Conservation (phyloP, 129 eudicot species). For the Apium graveolens region DNA sequence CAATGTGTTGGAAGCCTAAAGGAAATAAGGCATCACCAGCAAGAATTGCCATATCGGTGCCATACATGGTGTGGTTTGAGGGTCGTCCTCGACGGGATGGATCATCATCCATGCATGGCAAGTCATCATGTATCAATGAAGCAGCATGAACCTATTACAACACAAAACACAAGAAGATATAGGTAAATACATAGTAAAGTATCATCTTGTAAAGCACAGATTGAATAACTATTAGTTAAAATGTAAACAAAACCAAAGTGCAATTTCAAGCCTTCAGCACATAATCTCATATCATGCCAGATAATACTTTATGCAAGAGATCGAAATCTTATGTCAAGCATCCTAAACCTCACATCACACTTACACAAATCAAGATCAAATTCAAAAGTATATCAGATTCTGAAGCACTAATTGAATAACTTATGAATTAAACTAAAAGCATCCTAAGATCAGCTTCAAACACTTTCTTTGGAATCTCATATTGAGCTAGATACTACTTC, state of each 20-base stretch:
- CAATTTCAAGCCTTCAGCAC: neutral
- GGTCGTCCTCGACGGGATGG: conserved; percentile 88
- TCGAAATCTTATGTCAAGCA: neutral
- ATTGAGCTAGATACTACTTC: neutral
- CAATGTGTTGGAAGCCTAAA: conserved; percentile 89
- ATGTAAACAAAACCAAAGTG: neutral
- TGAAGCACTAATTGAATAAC: neutral
- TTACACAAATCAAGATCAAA: neutral
- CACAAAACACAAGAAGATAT: neutral
- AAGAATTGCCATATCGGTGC: conserved; percentile 88
- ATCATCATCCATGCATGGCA: conserved; percentile 96
- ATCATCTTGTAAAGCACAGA: neutral
- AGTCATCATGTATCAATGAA: conserved; percentile 82
- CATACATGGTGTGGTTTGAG: conserved; percentile 82
- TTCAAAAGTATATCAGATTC: neutral
- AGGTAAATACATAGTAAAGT: neutral
- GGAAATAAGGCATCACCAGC: conserved; percentile 98
- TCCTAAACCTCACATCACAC: neutral
- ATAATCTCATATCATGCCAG: neutral
- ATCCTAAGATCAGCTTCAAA: neutral
- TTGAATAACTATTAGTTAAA: neutral
- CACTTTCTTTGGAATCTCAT: neutral
- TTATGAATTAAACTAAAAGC: neutral
- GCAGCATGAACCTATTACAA: conserved; percentile 77
- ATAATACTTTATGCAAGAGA: neutral